Base-by-base conservation (phyloP, 306 rosid genomes). In the Potentilla sterilis region DNA sequence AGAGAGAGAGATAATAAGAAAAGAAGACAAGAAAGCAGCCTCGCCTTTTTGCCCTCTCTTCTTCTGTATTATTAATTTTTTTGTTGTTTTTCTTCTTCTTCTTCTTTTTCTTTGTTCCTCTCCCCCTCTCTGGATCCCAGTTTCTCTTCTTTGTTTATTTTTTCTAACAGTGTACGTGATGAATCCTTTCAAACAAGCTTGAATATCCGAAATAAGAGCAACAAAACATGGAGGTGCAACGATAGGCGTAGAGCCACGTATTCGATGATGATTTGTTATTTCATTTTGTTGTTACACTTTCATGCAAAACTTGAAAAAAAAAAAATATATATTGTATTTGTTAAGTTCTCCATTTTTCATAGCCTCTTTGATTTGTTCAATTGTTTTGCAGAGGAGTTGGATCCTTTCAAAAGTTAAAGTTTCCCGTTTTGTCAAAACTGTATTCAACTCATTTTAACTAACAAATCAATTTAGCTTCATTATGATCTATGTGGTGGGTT, bases 131-230 rank as follows among this genome's bases (percentile, higher is more conserved):
- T 28, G 21, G 18, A 62, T 69, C 61, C 59, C 68, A 55, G 51
- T 15, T 14, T 54, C 24, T 21, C 55, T 76, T 41, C 7, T 32
- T 64, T 28, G 52, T 42, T 18, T 51, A 6, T 6, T 52, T 6
- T 2, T 32, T 49, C 1, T 19, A 52, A 44, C 72, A 54, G 72
- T 42, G 48, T 12, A 44, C 14, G 14, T 75, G 68, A 63, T 69
- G 55, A 47, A 51, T 68, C 67, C 34, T 28, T 83, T 79, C 83
- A 75, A 82, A 79, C 80, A 69, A 81, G 83, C 78, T 48, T 65
- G 72, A 80, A 76, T 80, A 77, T 1, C 88, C 92, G 67, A 49
- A 58, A 67, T 86, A 75, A 55, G 74, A 69, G 94, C 86, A 75
- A 48, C 6, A 81, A 83, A 87, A 86, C 37, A 42, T 80, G 89